A percentile compares a stretch with the other conserved stretches of the same genome.
phyloP scores from a whole-genome alignment of 2,329 filamentous ascomycete species.

The Trichophyton equinum region DNA sequence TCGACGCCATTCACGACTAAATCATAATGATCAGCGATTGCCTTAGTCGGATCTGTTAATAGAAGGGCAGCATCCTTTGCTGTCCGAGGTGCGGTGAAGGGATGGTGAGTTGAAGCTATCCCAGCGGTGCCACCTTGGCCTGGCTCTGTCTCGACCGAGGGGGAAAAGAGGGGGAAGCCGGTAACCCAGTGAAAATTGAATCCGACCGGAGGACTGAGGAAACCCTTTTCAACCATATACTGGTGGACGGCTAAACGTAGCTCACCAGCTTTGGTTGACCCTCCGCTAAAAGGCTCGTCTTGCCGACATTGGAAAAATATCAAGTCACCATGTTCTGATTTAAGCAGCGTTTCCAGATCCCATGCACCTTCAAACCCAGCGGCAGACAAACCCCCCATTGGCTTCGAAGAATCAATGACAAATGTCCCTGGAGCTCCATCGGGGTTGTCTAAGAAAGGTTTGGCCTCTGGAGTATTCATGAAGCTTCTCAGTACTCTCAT shows the following conservation, averaged over 20 bases:
- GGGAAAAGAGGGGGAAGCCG: conserved; percentile 87
- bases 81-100: conserved; percentile 78
- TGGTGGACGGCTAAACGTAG: conserved; percentile 59
- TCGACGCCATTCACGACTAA: conserved; percentile 92
- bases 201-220: conserved; percentile 39
- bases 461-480: conserved; percentile 52
- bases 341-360: conserved; percentile 40
- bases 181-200: conserved; percentile 74
- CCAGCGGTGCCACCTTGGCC: conserved; percentile 73
- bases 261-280: conserved; percentile 60
- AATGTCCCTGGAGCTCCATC: conserved; percentile 72
- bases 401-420: conserved; percentile 59
- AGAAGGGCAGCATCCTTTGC: conserved; percentile 62
- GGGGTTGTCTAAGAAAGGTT: conserved; percentile 52
- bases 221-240: conserved; percentile 49
- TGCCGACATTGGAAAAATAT: conserved; percentile 69
- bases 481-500: conserved; percentile 54
- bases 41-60: conserved; percentile 56
- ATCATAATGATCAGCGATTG: conserved; percentile 82
- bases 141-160: conserved; percentile 49
- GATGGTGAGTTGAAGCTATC: conserved; percentile 81
- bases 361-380: conserved; percentile 62
- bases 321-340: conserved; percentile 59
- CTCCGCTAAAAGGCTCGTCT: conserved; percentile 52
- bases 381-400: conserved; percentile 62